Evolutionary conservation across 1,284 basidiomycete genomes (phyloP).

Genomic region (Apiotrichum gracile): DNA sequence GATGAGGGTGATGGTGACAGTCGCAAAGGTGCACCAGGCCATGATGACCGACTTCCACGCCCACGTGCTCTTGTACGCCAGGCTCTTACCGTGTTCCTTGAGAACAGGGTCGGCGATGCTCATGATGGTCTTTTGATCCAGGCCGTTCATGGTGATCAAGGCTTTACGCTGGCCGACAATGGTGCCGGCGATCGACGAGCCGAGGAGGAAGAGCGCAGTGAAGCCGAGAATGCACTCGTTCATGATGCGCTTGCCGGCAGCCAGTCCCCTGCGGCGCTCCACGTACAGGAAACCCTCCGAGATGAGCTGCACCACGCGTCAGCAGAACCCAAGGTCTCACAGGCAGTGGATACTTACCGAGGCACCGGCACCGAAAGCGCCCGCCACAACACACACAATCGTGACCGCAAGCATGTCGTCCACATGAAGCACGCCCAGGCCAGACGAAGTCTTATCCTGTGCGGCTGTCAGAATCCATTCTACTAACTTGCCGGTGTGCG

Average conservation of each 20-base stretch:
- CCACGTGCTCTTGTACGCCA: conserved; percentile 4
- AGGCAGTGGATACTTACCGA: too few relatives aligned
- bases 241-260: conserved; percentile 1
- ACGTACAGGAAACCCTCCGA: conserved; percentile 10
- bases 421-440: too few relatives aligned
- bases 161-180: background rate
- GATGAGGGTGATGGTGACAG: conserved; percentile 6
- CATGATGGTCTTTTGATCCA: background rate
- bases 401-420: too few relatives aligned
- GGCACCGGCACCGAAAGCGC: too few relatives aligned
- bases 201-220: conserved; percentile 7
- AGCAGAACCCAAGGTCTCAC: too few relatives aligned
- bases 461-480: too few relatives aligned
- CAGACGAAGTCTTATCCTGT: too few relatives aligned
- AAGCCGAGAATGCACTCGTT: conserved; percentile 14
- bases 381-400: too few relatives aligned
- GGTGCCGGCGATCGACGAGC: conserved; percentile 2
- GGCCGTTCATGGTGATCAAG: background rate
- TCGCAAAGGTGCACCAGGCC: conserved; percentile 10
- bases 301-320: background rate
- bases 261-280: background rate
- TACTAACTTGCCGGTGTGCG: too few relatives aligned
- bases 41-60: conserved; percentile 7
- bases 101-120: too few relatives aligned
- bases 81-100: conserved; percentile 3